Evolutionary conservation across 2,329 filamentous ascomycete species (phyloP), one percentile per base, ranked within the genome.

Genomic region (Rhytidhysteron rufulum): DNA sequence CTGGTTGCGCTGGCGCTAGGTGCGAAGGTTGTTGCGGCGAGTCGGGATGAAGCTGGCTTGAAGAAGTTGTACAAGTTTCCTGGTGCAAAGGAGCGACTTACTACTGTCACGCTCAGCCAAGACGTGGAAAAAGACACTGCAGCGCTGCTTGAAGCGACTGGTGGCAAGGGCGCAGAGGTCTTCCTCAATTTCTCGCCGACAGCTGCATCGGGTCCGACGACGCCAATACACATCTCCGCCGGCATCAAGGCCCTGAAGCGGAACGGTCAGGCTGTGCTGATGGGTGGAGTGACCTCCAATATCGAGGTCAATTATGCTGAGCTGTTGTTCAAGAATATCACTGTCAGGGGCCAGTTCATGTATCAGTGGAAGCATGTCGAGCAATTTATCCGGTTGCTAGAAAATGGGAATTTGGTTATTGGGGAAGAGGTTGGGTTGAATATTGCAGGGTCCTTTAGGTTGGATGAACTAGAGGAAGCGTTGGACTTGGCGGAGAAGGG

Each of bases 1-100:
- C 50, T 66, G 3, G 51, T 73, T 11, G 75, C 74, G 0, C 43
- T 72, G 1, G 68, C 72, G 0, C 65, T 77, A 50, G 75, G 74
- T 0, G 73, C 72, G 5, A 62, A 58, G 6, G 74, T 79, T 4
- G 65, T 78, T 16, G 74, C 75, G 1, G 61, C 75, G 39, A 72
- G 74, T 1, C 56, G 74, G 8, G 71, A 69, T 41, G 47, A 42
- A 19, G 53, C 54, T 21, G 51, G 50, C 39, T 48, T 71, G 16
- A 54, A 65, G 33, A 29, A 54, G 1, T 48, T 51, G 24, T 37
- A 44, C 5, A 16, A 9, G 3, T 37, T 37, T 10, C 35, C 35
- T 11, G 34, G 34, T 10, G 32, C 19, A 1, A 36, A 20, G 5
- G 35, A 37, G 35, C 49, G 58, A 9, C 47, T 74, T 9, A 52